Base-by-base conservation (phyloP, 305 asterid genomes). In the Coffea humblotiana region DNA sequence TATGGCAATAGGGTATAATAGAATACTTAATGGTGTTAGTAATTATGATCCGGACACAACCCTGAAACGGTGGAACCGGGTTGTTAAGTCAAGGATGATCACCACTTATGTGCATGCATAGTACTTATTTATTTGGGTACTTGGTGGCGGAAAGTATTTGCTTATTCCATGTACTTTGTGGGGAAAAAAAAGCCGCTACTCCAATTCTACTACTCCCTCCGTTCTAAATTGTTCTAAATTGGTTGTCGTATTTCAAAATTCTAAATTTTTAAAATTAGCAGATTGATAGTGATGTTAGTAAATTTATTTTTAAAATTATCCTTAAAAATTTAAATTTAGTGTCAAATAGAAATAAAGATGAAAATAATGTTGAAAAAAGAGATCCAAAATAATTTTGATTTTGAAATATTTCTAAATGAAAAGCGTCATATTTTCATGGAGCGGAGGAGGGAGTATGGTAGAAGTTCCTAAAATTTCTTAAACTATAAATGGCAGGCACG, bases 41-140 rank as follows among this genome's bases (percentile, higher is more conserved):
- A 37, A 68, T 68, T 66, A 66, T 66, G 23, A 66, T 29, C 21
- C 35, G 32, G 77, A 49, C 77, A 52, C 48, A 73, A 52, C 66
- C 77, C 65, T 73, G 51, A 73, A 73, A 18, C 77, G 66, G 66
- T 14, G 77, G 65, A 56, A 52, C 48, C 2, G 25, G 77, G 77
- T 3, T 29, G 16, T 4, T 37, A 37, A 6, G 1, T 8, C 40
- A 15, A 68, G 72, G n/a, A 67, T 67, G 48, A 19, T 29, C 32
- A 29, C 72, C n/a, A 67, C 35, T 32, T 74, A 74, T 56, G 23
- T 27, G 8, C 19, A 27, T 21, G 65, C 32, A 23, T 61, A 64
- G 69, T 11, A 64, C 18, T 25, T 37, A 37, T 4, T 37, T 37
- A 4, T 37, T 37, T 64, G 11, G 35, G 69, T 25, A 54, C 61